A percentile compares a stretch with the other conserved stretches of the same genome.
These are phyloP conservation scores for Paecilomyces variotii DNA, from an alignment of 2,329 filamentous ascomycete genomes.

Conservation along the genomic window DNA sequence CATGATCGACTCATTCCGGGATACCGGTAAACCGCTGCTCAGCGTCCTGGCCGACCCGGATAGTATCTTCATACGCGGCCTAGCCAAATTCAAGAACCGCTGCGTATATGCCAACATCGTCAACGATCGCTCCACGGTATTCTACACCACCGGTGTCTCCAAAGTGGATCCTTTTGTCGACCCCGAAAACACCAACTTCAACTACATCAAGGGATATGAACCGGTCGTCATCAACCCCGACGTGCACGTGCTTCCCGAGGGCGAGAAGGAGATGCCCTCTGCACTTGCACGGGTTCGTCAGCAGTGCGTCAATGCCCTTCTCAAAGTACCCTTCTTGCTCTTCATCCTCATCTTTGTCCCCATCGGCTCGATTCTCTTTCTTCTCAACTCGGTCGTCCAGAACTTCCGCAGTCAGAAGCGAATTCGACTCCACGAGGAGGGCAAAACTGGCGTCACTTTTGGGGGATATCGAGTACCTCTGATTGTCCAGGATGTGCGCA, in stretches of 20 bases:
- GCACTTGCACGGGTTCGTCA: conserved; percentile 26
- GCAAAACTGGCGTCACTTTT: conserved; percentile 59
- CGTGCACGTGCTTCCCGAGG: conserved; percentile 20
- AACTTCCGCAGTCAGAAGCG: conserved; percentile 65
- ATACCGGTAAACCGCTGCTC: conserved; percentile 72
- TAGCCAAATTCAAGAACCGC: conserved; percentile 67
- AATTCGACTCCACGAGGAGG: conserved; percentile 67
- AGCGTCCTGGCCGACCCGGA: conserved; percentile 72
- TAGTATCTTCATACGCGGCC: conserved; percentile 75
- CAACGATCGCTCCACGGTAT: conserved; percentile 74
- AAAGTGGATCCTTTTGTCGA: conserved; percentile 70
- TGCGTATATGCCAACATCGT: conserved; percentile 78
- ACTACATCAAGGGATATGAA: conserved; percentile 66
- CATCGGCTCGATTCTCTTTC: conserved; percentile 61
- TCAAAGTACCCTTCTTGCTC: conserved; percentile 55
- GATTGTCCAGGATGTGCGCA: conserved; percentile 65
- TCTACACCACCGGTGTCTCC: conserved; percentile 74
- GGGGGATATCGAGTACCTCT: conserved; percentile 68
- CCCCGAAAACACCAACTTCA: conserved; percentile 58
- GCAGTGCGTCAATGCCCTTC: conserved; percentile 33
- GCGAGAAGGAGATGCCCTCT: conserved; percentile 10
- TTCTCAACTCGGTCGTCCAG: conserved; percentile 70
- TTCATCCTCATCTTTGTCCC: conserved; percentile 65
- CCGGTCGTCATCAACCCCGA: conserved; percentile 62
- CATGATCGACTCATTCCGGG: conserved; percentile 74